Base-by-base conservation (phyloP, 2,329 filamentous ascomycete species). In the Pestalotiopsis sp. region DNA sequence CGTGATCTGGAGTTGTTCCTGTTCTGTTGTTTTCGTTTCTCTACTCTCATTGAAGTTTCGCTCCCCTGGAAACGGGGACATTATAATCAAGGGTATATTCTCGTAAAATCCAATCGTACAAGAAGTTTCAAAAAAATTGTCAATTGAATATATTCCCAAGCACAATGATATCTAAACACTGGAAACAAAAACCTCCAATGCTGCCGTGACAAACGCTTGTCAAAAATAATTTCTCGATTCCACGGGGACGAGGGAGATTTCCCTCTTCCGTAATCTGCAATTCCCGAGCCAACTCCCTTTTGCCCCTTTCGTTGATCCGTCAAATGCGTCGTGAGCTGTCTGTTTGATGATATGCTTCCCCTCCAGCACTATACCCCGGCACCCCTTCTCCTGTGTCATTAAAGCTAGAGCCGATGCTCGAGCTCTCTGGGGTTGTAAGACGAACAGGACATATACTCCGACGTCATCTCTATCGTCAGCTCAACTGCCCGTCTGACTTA, bases 401-500 rank as follows among this genome's bases (percentile, higher is more conserved):
- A 14, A 36, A 62, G n/a, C 31, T 20, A 14, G 5, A 60, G 25
- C 58, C 23, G 17, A 60, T 27, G 58, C 25, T 60, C 14, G 27
- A 27, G 27, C 14, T 36, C 27, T 27, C 20, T 17, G 14, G 25
- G 55, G 55, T 3, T 11, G 7, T 25, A 7, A n/a, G 25, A 59
- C 25, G 25, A 59, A 59, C 17, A n/a, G 25, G 45, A 52, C 45
- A 23, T 25, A 23, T 25, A 25, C 4, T 59, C 55, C 17, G 12
- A 20, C 7, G 12, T 25, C 23, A 5, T 38, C 23, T 38, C 12
- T 55, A 65, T 9, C 6, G 31, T 36, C 31, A 36, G 31, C 7
- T 36, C 7, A 36, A 36, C 31, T 36, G 31, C 31, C 31, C 7
- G 31, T 36, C 1, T 36, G 38, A 12, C 6, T 79, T 77, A 91